Evolutionary conservation across 192 early-diverging fungal genomes (phyloP), one percentile per base, ranked within the genome.

Genomic region (Coemansia sp.): DNA sequence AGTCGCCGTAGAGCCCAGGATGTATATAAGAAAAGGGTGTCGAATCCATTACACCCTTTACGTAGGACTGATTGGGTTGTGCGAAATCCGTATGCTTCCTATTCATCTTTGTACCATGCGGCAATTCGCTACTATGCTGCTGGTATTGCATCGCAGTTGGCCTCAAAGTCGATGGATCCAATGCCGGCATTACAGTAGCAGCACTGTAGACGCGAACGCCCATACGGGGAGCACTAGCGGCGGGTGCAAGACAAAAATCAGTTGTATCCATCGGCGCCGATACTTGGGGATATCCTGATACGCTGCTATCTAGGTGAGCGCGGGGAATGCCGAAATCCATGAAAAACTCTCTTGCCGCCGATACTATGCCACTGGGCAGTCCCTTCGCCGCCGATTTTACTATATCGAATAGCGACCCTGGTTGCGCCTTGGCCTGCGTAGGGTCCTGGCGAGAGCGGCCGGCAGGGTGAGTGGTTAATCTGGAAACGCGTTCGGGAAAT

Each of bases 341-440:
- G 36, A 81, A 81, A 20, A 76, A 77, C 75, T 81, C 80, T 1
- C 50, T 16, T 0, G 38, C 68, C 0, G 69, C 49, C 5, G 65
- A 55, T 1, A 61, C 8, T 34, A 69, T 22, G 0, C 67, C 80
- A 5, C 46, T 39, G 2, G 80, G 80, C 10, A 81, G 66, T 0
- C 69, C 62, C 7, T 27, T 24, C 6, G 47, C 46, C 0, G 64
- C 47, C 1, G 64, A 50, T 16, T 38, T 57, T 40, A 68, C 0
- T n/a, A 81, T 77, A n/a, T 81, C 80, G 0, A 81, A 34, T 33
- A 81, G 39, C 9, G 80, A 81, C 0, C 80, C 80, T 0, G 80
- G 80, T 66, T 81, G 80, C 52, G 29, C 44, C 47, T 81, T 81
- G 11, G 80, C 47, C 62, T 64, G 11, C 15, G 43, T 65, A 2